Conservation (phyloP, 2,329 filamentous ascomycete genomes). For the Ceratocystiopsis sp. region DNA sequence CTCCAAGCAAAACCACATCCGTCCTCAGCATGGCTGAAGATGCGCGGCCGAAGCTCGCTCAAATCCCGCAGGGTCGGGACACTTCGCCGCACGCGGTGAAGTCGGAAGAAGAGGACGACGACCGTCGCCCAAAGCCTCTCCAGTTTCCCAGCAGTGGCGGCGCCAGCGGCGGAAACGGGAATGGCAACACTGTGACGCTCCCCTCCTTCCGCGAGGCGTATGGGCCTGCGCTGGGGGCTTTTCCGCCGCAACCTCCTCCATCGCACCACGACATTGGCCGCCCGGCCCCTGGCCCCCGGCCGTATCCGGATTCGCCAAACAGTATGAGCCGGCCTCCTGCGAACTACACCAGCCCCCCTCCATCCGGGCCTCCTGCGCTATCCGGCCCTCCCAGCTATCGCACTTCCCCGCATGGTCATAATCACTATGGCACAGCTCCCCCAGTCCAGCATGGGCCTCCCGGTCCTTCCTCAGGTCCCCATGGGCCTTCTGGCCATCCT, state of each 20-base stretch:
- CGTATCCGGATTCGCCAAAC: slow-evolving; percentile 3
- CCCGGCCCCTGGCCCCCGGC: neutral
- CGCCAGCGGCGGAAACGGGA: neutral
- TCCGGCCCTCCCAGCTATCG: slow-evolving; percentile 22
- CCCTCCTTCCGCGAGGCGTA: slow-evolving; percentile 10
- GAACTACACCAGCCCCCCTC: slow-evolving; percentile 11
- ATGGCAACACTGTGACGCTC: slow-evolving; percentile 6
- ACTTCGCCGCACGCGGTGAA: slow-evolving; percentile 1
- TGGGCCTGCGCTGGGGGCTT: slow-evolving; percentile 4
- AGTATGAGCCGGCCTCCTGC: slow-evolving; percentile 8
- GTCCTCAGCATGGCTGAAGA: slow-evolving; percentile 9
- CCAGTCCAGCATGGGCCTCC: slow-evolving; percentile 10
- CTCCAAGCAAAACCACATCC: neutral
- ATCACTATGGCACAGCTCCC: no score
- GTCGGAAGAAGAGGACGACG: slow-evolving; percentile 7
- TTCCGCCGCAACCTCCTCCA: slow-evolving; percentile 1
- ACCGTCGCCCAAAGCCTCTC: slow-evolving; percentile 6
- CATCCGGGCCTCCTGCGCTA: slow-evolving; percentile 28
- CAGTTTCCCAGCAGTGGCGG: neutral
- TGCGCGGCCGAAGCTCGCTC: slow-evolving; percentile 6
- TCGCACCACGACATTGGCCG: slow-evolving; percentile 1
- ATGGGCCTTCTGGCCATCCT: slow-evolving; percentile 21
- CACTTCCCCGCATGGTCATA: no score
- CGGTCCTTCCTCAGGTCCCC: slow-evolving; percentile 18
- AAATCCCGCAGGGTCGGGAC: slow-evolving; percentile 7